phyloP scores from a whole-genome alignment of 1,284 basidiomycete species.

The Ganoderma sp. region DNA sequence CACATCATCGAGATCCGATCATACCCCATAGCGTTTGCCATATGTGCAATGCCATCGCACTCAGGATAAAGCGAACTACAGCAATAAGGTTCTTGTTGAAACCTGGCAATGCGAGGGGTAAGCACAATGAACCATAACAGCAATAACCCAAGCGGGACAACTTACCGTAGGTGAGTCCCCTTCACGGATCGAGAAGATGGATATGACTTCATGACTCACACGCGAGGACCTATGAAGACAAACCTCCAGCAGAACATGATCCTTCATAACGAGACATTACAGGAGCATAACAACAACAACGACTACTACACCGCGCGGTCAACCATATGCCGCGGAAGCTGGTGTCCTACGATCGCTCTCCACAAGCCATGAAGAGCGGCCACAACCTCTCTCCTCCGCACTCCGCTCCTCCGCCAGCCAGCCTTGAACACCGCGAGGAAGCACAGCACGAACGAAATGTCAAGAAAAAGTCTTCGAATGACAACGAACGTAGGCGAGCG shows the following conservation, averaged over 20 bases:
- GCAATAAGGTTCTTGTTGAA: neutral
- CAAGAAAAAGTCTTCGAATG: slow-evolving; percentile 72
- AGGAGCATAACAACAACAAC: neutral
- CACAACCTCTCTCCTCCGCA: slow-evolving; percentile 69
- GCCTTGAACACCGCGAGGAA: slow-evolving; percentile 58
- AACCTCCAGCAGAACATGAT: neutral
- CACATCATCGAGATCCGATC: too few relatives aligned
- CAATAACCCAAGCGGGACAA: neutral
- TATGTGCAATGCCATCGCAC: too few relatives aligned
- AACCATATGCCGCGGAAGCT: slow-evolving; percentile 52
- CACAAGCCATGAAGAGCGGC: slow-evolving; percentile 68
- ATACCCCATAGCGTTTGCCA: too few relatives aligned
- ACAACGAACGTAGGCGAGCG: slow-evolving; percentile 69
- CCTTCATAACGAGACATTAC: slow-evolving; percentile 1
- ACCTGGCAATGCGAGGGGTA: neutral
- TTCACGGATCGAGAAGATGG: neutral
- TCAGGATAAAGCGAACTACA: too few relatives aligned
- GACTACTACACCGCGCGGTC: slow-evolving; percentile 46
- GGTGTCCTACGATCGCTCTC: slow-evolving; percentile 70
- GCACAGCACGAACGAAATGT: slow-evolving; percentile 72
- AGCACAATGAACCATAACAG: neutral
- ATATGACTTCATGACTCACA: neutral
- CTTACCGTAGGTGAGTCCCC: neutral
- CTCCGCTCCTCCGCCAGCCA: slow-evolving; percentile 71
- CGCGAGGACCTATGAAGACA: neutral